These are phyloP conservation scores for Nemania bipapillata DNA, from an alignment of 2,329 filamentous ascomycete species.

Conservation along the genomic window DNA sequence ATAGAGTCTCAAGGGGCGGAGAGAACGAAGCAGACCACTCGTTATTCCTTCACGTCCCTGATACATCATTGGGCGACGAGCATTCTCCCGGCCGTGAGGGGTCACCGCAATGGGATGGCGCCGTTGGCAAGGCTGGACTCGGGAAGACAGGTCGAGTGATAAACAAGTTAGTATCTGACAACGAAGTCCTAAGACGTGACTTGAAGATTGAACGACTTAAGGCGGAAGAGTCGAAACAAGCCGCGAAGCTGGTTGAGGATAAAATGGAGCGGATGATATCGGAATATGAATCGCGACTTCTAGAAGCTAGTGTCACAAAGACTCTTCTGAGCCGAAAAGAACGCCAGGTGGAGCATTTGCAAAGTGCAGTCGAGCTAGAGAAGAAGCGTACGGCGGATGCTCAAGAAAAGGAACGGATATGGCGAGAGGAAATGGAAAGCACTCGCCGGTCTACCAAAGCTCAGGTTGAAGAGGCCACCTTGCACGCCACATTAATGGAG, in stretches of 20 bases:
- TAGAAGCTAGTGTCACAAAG: conserved; percentile 77
- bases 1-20: conserved; percentile 38
- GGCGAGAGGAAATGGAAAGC: conserved; percentile 72
- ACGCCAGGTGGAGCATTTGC: conserved; percentile 76
- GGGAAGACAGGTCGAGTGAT: conserved; percentile 83
- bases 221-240: conserved; percentile 76
- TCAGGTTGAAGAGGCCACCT: conserved; percentile 73
- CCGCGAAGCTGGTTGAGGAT: conserved; percentile 73
- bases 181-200: conserved; percentile 79
- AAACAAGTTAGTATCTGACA: conserved; percentile 82
- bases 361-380: conserved; percentile 72
- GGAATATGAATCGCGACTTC: conserved; percentile 75
- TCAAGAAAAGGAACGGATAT: conserved; percentile 68
- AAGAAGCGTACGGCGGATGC: conserved; percentile 69
- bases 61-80: conserved; percentile 50
- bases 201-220: conserved; percentile 72
- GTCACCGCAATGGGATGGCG: conserved; percentile 68
- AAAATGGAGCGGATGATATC: conserved; percentile 75
- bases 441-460: conserved; percentile 67
- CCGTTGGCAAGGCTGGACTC: conserved; percentile 74
- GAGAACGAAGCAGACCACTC: conserved; percentile 41
- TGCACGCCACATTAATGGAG: conserved; percentile 73
- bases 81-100: conserved; percentile 47
- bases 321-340: conserved; percentile 77
- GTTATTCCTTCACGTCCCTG: conserved; percentile 52